These are phyloP conservation scores for Sistotremastrum niveocremeum DNA, from an alignment of 768 basidiomycete species.

Conservation along the genomic window DNA sequence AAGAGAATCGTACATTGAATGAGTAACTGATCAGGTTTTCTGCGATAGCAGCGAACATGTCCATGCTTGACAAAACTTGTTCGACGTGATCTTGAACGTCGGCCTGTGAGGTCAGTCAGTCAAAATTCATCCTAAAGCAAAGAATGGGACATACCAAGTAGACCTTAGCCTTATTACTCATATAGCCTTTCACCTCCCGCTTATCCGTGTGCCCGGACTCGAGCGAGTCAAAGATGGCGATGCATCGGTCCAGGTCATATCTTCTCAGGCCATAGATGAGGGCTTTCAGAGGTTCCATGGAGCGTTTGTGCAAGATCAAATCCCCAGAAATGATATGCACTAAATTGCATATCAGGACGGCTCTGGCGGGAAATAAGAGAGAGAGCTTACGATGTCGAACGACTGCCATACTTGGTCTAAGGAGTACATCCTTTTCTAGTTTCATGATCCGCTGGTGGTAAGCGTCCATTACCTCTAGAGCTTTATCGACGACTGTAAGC, in stretches of 20 bases:
- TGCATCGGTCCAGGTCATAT: slow-evolving; percentile 56
- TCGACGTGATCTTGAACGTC: slow-evolving; percentile 72
- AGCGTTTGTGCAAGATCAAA: slow-evolving; percentile 58
- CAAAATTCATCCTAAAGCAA: too few species aligned
- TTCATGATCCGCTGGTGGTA: slow-evolving; percentile 50
- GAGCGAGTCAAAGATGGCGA: slow-evolving; percentile 36
- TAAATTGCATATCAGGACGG: slow-evolving; percentile 12
- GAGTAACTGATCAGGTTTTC: slow-evolving; percentile 64
- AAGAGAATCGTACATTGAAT: slow-evolving; percentile 43
- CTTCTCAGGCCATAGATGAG: slow-evolving; percentile 54
- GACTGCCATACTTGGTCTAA: slow-evolving; percentile 46
- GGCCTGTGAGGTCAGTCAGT: slow-evolving; percentile 16
- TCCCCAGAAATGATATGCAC: slow-evolving; percentile 71
- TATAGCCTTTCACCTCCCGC: slow-evolving; percentile 39
- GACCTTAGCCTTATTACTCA: slow-evolving; percentile 56
- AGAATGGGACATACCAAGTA: slow-evolving; percentile 24
- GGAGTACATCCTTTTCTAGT: slow-evolving; percentile 45
- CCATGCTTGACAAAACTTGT: slow-evolving; percentile 51
- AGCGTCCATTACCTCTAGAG: slow-evolving; percentile 53
- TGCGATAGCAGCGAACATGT: slow-evolving; percentile 58
- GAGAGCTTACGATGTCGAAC: slow-evolving; percentile 39
- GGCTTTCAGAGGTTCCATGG: slow-evolving; percentile 56
- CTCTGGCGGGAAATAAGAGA: background rate
- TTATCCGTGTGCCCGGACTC: slow-evolving; percentile 2
- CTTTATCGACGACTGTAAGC: slow-evolving; percentile 47